phyloP scores from a whole-genome alignment of 2,329 filamentous ascomycete species.

The Neofusicoccum umdonicola region DNA sequence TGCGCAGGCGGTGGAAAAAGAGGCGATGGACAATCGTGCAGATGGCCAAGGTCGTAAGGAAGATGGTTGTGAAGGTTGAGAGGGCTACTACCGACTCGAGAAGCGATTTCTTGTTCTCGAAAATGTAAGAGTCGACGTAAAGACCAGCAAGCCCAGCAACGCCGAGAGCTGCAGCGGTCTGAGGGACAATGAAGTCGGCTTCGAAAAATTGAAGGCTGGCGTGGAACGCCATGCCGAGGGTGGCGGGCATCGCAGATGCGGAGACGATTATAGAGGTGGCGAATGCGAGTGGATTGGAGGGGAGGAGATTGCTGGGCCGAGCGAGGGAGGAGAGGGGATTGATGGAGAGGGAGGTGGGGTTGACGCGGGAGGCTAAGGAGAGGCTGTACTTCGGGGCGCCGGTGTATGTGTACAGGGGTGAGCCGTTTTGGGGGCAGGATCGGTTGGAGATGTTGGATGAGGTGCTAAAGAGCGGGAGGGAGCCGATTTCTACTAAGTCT shows the following conservation, averaged over 20 bases:
- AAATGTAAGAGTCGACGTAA: too few species aligned
- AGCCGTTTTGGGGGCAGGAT: constrained; percentile 30
- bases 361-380: constrained; percentile 21
- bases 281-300: not conserved
- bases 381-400: constrained; percentile 25
- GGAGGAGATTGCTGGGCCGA: not conserved
- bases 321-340: constrained; percentile 13
- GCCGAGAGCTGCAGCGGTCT: too few species aligned
- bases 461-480: constrained; percentile 24
- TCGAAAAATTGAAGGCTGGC: too few species aligned
- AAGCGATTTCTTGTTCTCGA: too few species aligned
- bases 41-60: too few species aligned
- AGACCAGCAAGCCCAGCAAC: too few species aligned
- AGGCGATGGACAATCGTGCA: too few species aligned
- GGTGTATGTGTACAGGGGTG: constrained; percentile 22
- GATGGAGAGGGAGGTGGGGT: not conserved
- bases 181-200: too few species aligned
- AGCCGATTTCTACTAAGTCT: constrained; percentile 12
- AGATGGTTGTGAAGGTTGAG: too few species aligned
- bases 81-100: too few species aligned
- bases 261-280: not conserved
- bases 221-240: too few species aligned
- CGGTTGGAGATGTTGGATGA: constrained; percentile 26
- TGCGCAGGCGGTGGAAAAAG: too few species aligned
- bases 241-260: constrained; percentile 16